These are phyloP conservation scores for Lantana camara DNA, from an alignment of 257 asterid genomes.

Conservation along the genomic window DNA sequence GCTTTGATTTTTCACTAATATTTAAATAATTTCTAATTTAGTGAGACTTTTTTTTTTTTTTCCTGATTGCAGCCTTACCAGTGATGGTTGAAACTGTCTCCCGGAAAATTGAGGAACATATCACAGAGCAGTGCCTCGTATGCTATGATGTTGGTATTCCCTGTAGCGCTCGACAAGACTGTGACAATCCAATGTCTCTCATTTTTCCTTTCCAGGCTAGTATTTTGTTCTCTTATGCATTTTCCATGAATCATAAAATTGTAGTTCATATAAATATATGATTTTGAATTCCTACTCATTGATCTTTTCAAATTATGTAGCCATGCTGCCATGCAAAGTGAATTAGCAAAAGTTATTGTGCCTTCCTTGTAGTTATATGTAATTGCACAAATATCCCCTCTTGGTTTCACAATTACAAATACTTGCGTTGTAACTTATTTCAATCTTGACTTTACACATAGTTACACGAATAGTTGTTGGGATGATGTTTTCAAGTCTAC, in stretches of 20 bases:
- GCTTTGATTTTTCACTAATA: background rate
- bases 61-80: constrained; percentile 64
- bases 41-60: constrained; percentile 27
- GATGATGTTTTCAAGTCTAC: too few relatives aligned
- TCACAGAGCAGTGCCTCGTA: constrained; percentile 87
- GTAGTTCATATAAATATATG: constrained; percentile 3
- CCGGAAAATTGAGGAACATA: constrained; percentile 72
- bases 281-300: background rate
- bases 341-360: too few relatives aligned
- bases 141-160: constrained; percentile 89
- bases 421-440: too few relatives aligned
- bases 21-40: background rate
- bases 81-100: constrained; percentile 84
- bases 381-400: too few relatives aligned
- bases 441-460: too few relatives aligned
- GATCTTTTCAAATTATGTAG: background rate
- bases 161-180: constrained; percentile 81
- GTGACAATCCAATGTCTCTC: constrained; percentile 74
- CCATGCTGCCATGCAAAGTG: too few relatives aligned
- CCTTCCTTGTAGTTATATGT: too few relatives aligned
- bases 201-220: constrained; percentile 95
- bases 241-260: constrained; percentile 8
- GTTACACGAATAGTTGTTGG: too few relatives aligned
- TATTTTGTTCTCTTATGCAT: background rate
- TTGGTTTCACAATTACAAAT: too few relatives aligned